Base-by-base conservation (phyloP, 2,329 filamentous ascomycete genomes). In the Acephala macrosclerotiorum region DNA sequence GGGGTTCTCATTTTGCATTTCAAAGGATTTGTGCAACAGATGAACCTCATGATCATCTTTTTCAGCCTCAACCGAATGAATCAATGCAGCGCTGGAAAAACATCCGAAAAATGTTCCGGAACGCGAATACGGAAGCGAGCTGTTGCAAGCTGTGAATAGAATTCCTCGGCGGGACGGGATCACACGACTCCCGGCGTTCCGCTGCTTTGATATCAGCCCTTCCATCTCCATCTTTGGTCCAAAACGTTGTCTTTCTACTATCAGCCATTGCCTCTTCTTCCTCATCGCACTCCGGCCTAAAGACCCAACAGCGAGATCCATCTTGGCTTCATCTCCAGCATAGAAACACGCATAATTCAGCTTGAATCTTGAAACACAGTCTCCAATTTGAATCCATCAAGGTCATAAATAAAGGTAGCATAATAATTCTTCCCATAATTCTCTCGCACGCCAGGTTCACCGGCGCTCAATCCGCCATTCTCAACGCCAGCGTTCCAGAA, bases 351-450 rank as follows among this genome's bases (percentile, higher is more conserved):
- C 1, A 12, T 12, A 42, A 18, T 42, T 42, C 40, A 42, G 4
- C 16, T 6, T 2, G 40, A n/a, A 5, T 66, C 66, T 38, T 67
- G 67, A 49, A 72, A 78, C 49, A 78, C 77, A 26, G 71, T 76
- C 66, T 79, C 77, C 38, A 79, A 60, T 65, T 69, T 66, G 71
- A 74, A 77, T 1, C 77, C 77, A 70, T 78, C 76, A 2, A 72
- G 72, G 67, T 77, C 77, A 2, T 75, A 67, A 3, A 79, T 71
- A 70, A 76, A 79, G 6, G 77, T 76, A 16, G 76, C 77, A 66
- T 75, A 79, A 29, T 78, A 79, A 3, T 60, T 35, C n/a, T 60
- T 62, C n/a, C 77, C 76, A 61, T 77, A 78, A 8, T 73, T 66
- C 61, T 69, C 56, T 56, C 77, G 72, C 53, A 78, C 42, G 0